A percentile compares a stretch with the other conserved stretches of the same genome.
These are phyloP conservation scores for Adansonia digitata DNA, from an alignment of 345 rosid genomes.

Conservation along the genomic window DNA sequence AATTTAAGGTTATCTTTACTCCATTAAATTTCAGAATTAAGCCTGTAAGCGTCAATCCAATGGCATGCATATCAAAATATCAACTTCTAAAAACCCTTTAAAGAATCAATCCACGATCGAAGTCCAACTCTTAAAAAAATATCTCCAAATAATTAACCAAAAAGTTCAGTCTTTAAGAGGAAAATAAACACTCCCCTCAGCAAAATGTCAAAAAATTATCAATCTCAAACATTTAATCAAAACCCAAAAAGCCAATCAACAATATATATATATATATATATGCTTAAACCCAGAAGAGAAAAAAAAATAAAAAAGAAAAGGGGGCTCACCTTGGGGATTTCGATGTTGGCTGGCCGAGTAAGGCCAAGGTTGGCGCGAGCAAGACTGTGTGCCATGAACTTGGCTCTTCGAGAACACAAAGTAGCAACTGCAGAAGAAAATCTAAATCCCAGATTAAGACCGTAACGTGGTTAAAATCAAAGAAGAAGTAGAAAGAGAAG, in stretches of 20 bases:
- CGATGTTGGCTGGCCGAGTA: conserved; percentile 50
- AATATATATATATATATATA: too few species aligned
- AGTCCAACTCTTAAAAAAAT: not conserved
- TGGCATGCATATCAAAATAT: not conserved
- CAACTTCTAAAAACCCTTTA: not conserved
- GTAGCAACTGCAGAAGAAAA: conserved; percentile 29
- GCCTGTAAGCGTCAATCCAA: not conserved
- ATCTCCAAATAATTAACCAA: not conserved
- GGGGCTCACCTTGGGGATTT: conserved; percentile 48
- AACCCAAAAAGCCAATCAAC: not conserved
- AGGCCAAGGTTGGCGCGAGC: conserved; percentile 70
- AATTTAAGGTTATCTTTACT: not conserved
- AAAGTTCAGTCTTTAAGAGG: not conserved
- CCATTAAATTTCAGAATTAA: not conserved
- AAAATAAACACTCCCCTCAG: not conserved
- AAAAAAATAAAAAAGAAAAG: not conserved
- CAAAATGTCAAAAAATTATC: not conserved
- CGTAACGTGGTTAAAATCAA: conserved; percentile 14
- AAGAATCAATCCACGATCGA: not conserved
- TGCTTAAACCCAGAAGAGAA: not conserved
- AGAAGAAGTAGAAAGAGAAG: conserved; percentile 4
- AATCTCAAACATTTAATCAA: not conserved
- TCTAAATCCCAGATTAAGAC: conserved; percentile 20
- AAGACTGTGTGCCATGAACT: conserved; percentile 42
- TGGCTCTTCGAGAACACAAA: conserved; percentile 28